These are phyloP conservation scores for Xerocomus potaroensis DNA, from an alignment of 768 basidiomycete species.

Conservation along the genomic window DNA sequence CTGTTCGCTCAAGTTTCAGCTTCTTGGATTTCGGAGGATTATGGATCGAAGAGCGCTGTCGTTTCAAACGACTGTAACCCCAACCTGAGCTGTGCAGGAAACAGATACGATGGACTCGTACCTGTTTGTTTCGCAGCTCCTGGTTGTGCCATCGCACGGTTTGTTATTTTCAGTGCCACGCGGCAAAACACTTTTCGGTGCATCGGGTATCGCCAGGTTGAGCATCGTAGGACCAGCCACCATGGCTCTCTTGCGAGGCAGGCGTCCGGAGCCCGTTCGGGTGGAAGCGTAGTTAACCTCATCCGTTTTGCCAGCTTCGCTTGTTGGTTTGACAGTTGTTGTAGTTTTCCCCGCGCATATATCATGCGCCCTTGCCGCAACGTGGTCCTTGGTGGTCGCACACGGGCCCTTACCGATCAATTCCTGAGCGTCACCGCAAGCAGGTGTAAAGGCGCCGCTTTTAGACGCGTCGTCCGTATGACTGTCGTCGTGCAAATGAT, in stretches of 20 bases:
- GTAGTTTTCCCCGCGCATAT: constrained; percentile 5
- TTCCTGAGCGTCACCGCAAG: not conserved
- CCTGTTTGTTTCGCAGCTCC: not conserved
- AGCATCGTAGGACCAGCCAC: not conserved
- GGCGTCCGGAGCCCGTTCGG: not conserved
- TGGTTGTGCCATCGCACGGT: not conserved
- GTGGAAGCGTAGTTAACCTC: not conserved
- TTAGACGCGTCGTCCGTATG: too few species aligned
- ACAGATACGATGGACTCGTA: not conserved
- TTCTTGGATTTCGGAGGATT: constrained; percentile 11
- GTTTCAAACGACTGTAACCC: constrained; percentile 9
- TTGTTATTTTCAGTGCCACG: not conserved
- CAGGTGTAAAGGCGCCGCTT: not conserved
- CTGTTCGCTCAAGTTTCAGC: constrained; percentile 9
- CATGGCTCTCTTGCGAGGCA: not conserved
- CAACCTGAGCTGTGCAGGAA: not conserved
- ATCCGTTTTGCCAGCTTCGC: not conserved
- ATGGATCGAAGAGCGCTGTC: constrained; percentile 7
- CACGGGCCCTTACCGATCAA: not conserved
- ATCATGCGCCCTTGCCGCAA: not conserved
- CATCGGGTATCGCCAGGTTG: not conserved
- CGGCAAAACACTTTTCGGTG: not conserved
- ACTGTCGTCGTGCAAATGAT: too few species aligned
- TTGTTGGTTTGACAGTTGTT: not conserved
- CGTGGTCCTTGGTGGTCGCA: not conserved